These are phyloP conservation scores for Saccharomycopsis synnaedendra DNA, from an alignment of 805 yeast genomes.

Conservation along the genomic window DNA sequence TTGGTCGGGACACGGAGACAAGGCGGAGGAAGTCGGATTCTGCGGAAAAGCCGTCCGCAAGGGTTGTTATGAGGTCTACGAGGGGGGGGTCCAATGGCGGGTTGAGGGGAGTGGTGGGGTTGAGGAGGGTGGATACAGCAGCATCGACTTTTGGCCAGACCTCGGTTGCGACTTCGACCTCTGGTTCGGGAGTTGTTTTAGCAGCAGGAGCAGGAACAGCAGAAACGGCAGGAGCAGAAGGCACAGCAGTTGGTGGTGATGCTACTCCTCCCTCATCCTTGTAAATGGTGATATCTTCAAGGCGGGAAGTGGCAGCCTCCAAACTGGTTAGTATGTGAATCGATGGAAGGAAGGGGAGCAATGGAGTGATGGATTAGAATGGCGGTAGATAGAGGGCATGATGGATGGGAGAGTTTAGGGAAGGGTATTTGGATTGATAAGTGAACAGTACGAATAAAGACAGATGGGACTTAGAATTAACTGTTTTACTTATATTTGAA, in stretches of 20 bases:
- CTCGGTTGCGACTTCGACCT: constrained; percentile 23
- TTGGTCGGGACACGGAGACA: constrained; percentile 52
- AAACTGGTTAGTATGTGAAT: constrained; percentile 34
- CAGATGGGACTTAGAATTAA: background rate
- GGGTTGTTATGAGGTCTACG: constrained; percentile 39
- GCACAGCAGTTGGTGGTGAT: constrained; percentile 16
- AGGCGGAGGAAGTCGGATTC: constrained; percentile 51
- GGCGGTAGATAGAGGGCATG: too few relatives aligned
- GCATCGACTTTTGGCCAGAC: constrained; percentile 42
- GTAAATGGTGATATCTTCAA: constrained; percentile 77
- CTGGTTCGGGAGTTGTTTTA: constrained; percentile 14
- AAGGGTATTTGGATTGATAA: background rate
- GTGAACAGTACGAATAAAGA: background rate
- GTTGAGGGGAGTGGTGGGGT: constrained; percentile 49
- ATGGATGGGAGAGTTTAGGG: too few relatives aligned
- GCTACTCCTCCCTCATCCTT: constrained; percentile 43
- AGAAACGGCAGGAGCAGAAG: background rate
- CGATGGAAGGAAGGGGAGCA: too few relatives aligned
- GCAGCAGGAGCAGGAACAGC: constrained; percentile 15
- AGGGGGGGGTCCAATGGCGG: constrained; percentile 44
- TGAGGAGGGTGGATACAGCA: constrained; percentile 40
- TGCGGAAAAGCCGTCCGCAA: constrained; percentile 42
- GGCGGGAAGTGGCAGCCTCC: constrained; percentile 88
- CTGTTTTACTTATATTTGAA: background rate
- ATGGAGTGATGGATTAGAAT: too few relatives aligned